These are phyloP conservation scores for Colletotrichum nymphaeae DNA, from an alignment of 2,329 filamentous ascomycete genomes.

Conservation along the genomic window DNA sequence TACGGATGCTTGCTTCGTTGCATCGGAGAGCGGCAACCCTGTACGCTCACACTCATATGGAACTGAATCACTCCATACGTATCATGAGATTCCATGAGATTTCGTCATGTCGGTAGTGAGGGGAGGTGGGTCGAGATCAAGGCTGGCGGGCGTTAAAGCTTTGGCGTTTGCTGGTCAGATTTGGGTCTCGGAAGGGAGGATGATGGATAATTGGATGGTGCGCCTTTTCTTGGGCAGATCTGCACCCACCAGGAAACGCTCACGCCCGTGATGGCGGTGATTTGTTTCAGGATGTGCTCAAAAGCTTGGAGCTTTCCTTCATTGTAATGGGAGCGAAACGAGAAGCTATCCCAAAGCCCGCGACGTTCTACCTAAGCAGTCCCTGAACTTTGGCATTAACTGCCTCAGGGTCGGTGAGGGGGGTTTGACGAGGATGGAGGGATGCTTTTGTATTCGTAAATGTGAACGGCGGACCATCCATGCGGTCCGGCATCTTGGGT, in stretches of 20 bases:
- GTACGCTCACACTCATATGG: neutral
- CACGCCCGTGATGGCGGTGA: neutral
- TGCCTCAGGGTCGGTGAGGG: neutral
- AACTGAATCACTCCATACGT: neutral
- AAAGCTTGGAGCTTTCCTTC: neutral
- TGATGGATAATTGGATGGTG: neutral
- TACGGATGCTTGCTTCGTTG: neutral
- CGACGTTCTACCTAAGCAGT: neutral
- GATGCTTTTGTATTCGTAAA: neutral
- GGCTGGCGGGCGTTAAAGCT: slow-evolving; percentile 10
- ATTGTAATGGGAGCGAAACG: neutral
- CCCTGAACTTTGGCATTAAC: neutral
- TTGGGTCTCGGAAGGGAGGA: neutral
- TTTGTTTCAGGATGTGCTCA: slow-evolving; percentile 21
- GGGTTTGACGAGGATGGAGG: neutral
- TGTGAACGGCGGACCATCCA: neutral
- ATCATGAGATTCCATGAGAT: neutral
- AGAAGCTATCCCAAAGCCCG: neutral
- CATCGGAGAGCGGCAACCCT: neutral
- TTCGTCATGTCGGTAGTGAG: neutral
- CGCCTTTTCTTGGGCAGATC: slow-evolving; percentile 19
- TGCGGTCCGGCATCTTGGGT: slow-evolving; percentile 26
- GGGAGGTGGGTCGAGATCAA: slow-evolving; percentile 13
- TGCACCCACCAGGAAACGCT: slow-evolving; percentile 10
- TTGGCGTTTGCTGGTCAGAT: slow-evolving; percentile 9